Evolutionary conservation across 2,329 filamentous ascomycete genomes (phyloP), one percentile per base, ranked within the genome.

Genomic region (Cadophora luteo-olivacea): DNA sequence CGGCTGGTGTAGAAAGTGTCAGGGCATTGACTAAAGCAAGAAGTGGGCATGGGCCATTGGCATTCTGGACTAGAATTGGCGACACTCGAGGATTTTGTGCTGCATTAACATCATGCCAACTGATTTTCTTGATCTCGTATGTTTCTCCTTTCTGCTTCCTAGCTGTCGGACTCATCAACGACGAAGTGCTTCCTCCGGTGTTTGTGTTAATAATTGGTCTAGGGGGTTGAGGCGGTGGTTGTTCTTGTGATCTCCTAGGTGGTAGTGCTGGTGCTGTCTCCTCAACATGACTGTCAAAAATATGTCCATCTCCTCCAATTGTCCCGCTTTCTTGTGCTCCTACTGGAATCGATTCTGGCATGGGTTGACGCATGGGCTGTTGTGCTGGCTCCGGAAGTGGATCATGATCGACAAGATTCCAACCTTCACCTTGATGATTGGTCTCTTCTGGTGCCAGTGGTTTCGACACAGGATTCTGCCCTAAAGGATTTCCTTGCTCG

Each of bases 1-100:
- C 84, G 3, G 89, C 83, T 0, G 91, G 90, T 0, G 94, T 95
- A 2, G 93, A 94, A 65, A 99, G 82, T 0, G 93, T 92, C 19
- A 99, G 84, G 0, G 94, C 94, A 78, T 99, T 99, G 68, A 98
- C 94, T 5, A 99, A 84, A 1, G 96, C 96, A 32, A 99, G 88
- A 16, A 99, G 82, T 0, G 96, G 96, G 79, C 96, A 99, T 0
- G 96, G 96, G 0, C 96, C 96, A 75, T 99, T 99, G 67, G 91
- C 89, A 74, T 97, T 98, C 77, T 99, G 95, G 3, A 97, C 89
- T 51, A 98, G 83, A 66, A 98, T 93, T 0, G 96, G 95, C 0
- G 93, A 95, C n/a, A 86, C 85, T 54, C 93, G 86, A 48, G 92
- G 84, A 64, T 88, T 88, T n/a, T 86, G 84, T 0, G 83, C 78